Evolutionary conservation across 2,329 filamentous ascomycete genomes (phyloP).

Genomic region (Penicillium polonicum): DNA sequence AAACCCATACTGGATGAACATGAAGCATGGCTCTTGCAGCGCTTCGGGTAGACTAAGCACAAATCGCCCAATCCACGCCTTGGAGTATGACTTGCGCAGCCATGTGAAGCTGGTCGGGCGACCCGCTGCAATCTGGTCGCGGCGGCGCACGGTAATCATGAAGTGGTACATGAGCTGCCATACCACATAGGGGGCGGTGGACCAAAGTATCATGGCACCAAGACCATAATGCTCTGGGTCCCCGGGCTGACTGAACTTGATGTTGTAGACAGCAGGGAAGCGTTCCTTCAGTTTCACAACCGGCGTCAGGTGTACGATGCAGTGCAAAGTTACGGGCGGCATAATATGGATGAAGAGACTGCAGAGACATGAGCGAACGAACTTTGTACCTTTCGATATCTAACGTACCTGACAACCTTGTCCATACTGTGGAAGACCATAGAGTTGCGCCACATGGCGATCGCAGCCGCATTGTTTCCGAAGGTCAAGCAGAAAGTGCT

Average conservation of each 20-base stretch:
- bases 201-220: constrained; percentile 87
- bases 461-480: constrained; percentile 95
- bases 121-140: constrained; percentile 92
- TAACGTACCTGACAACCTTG: constrained; percentile 79
- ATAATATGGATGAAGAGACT: constrained; percentile 99
- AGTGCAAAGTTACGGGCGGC: constrained; percentile 92
- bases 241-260: constrained; percentile 68
- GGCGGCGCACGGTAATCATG: constrained; percentile 90
- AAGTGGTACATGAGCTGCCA: constrained; percentile 96
- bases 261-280: constrained; percentile 82
- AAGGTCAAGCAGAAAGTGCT: constrained; percentile 88
- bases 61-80: constrained; percentile 81
- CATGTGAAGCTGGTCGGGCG: constrained; percentile 96
- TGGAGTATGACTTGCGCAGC: constrained; percentile 87
- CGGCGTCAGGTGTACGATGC: constrained; percentile 78
- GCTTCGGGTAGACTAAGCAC: constrained; percentile 73
- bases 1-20: constrained; percentile 92
- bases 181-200: constrained; percentile 83
- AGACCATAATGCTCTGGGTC: constrained; percentile 78
- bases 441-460: constrained; percentile 99
- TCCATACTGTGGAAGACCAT: constrained; percentile 98
- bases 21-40: constrained; percentile 87
- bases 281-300: constrained; percentile 62
- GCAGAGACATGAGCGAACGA: constrained; percentile 2
- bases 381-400: background rate